phyloP scores from a whole-genome alignment of 257 asterid species.

The Haberlea rhodopensis region DNA sequence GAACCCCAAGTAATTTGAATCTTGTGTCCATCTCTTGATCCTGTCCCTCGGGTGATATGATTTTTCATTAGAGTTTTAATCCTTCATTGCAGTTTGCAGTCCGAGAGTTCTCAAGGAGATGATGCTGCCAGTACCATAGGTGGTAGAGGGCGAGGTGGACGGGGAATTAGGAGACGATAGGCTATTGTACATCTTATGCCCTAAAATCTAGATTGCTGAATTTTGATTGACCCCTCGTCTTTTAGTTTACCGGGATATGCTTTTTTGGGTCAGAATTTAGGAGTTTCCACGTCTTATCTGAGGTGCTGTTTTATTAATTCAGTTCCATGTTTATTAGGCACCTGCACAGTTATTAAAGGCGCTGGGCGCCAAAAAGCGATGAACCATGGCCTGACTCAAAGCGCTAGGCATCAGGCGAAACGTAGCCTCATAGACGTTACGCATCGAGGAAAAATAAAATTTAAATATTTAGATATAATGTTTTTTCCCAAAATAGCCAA shows the following conservation, averaged over 20 bases:
- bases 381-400: no score
- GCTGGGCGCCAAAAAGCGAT: no score
- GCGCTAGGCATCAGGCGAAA: no score
- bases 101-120: conserved; percentile 99
- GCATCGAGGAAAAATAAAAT: no score
- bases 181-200: conserved; percentile 24
- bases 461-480: no score
- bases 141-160: conserved; percentile 76
- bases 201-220: conserved; percentile 15
- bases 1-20: conserved; percentile 60
- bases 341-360: no score
- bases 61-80: background rate
- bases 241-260: background rate
- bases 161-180: conserved; percentile 90
- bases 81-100: conserved; percentile 61
- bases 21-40: background rate
- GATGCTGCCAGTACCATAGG: conserved; percentile 89
- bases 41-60: background rate
- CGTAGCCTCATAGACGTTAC: no score
- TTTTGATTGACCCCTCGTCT: conserved; percentile 2
- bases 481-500: no score
- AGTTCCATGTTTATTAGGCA: no score
- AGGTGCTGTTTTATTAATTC: background rate
- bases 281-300: background rate
- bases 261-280: background rate